Base-by-base conservation (phyloP, 352 stramenopile species). In the Pythium biforme region DNA sequence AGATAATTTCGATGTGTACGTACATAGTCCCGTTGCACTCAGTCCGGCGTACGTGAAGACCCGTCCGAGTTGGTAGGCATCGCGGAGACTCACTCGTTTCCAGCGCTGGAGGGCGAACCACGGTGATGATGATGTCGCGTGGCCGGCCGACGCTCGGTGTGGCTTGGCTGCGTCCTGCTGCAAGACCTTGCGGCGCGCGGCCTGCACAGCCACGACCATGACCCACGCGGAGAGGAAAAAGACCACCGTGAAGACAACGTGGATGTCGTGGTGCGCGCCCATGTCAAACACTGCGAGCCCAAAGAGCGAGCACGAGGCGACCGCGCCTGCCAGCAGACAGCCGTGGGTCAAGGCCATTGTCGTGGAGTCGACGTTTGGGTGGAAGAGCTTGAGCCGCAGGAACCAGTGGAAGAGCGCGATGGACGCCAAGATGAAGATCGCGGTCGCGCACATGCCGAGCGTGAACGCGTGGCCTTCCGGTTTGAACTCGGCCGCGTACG, bases 191-290 rank as follows among this genome's bases (percentile, higher is more conserved):
- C 73, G 76, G 17, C 85, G 76, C 9, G 74, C 70, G 3, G 72
- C 46, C 19, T 94, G 83, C 10, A 87, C 70, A 2, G 75, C 57
- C 23, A 89, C 68, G 55, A 96, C 89, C 43, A 63, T 81, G 29
- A 70, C 46, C 87, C 87, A 96, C 8, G 85, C 75, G 7, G 69
- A 55, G 10, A 92, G 47, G 61, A 96, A 96, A 67, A 96, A 96
- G 7, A 75, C 34, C 25, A 92, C 75, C 1, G 85, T 94, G 64
- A 77, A 91, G 40, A 45, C 60, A 50, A 94, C 77, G 62, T 96
- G 87, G 2, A 74, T 71, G 53, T 91, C 75, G 59, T 92, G 83
- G 66, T 86, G 70, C 6, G 59, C 66, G 26, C 83, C 76, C 87
- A 96, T 93, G 70, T 94, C 83, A 50, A 90, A 68, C 22, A 90